Base-by-base conservation (phyloP, 2,329 filamentous ascomycete species). In the Verticillium albo-atrum region DNA sequence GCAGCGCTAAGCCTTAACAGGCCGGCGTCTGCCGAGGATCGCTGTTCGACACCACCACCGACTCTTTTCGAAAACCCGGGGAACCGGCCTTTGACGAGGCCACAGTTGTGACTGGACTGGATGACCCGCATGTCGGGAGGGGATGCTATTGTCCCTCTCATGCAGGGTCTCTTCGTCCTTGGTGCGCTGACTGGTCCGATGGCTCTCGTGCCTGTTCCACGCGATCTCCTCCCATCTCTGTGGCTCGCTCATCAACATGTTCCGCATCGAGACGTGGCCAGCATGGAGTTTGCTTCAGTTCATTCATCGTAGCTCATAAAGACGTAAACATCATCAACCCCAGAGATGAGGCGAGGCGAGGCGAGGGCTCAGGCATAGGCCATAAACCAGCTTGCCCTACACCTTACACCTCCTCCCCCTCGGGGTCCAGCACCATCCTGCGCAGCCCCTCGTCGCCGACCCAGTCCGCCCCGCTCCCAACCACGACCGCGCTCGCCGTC, bases 401-500 rank as follows among this genome's bases (percentile, higher is more conserved):
- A n/a, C n/a, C n/a, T 23, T 23, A 47, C n/a, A 47, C n/a, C 20
- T 47, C 42, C 20, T 47, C 42, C 20, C 74, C 72, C 63, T 88
- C 85, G 12, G 79, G 76, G 68, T 91, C 91, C 62, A 96, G 78
- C 27, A 96, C 91, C 62, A 94, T 79, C 56, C 85, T 83, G 60
- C 84, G 80, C 62, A 96, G 75, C 61, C 79, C 80, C 56, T 86
- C 81, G 72, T 96, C 87, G 47, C 82, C 78, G 14, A 85, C 86
- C 92, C 92, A 96, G 68, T 96, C 87, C 58, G 95, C 79, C 54
- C 92, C 92, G 71, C 91, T 96, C 3, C 90, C 91, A 5, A 86
- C 90, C 54, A 96, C 83, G 58, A 92, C 82, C 20, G 89, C 91
- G 68, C 89, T 90, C n/a, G 89, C 82, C 50, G 92, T 85, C 26